A percentile compares a stretch with the other conserved stretches of the same genome.
These are phyloP conservation scores for Amniculicola lignicola DNA, from an alignment of 495 filamentous ascomycete species.

Conservation along the genomic window DNA sequence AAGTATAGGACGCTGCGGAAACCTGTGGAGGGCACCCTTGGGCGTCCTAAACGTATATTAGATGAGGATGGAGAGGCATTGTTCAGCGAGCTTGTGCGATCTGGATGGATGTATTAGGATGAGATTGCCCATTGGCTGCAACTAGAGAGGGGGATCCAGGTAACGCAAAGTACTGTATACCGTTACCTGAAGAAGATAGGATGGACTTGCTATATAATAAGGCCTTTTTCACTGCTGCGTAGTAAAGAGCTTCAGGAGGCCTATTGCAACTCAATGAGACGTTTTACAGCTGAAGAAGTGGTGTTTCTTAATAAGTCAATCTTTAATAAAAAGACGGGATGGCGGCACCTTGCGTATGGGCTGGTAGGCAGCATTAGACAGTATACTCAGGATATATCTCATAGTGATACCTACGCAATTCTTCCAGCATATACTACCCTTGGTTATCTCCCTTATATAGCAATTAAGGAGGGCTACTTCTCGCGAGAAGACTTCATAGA, in stretches of 20 bases:
- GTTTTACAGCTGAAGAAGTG: not conserved
- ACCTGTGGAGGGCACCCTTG: not conserved
- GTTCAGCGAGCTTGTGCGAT: not conserved
- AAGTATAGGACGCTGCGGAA: not conserved
- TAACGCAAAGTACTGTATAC: not conserved
- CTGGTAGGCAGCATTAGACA: not conserved
- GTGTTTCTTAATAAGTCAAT: constrained; percentile 3
- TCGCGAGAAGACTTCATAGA: constrained; percentile 5
- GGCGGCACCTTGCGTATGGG: constrained; percentile 4
- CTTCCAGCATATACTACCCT: constrained; percentile 4
- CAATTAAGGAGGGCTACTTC: not conserved
- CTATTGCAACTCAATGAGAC: not conserved
- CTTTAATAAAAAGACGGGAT: constrained; percentile 8
- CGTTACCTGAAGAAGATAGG: not conserved
- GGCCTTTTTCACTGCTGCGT: not conserved
- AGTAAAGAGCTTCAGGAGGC: not conserved
- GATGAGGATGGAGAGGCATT: not conserved
- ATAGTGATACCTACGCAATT: not conserved
- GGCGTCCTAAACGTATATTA: not conserved
- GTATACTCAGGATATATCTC: not conserved
- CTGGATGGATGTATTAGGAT: not conserved
- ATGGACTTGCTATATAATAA: not conserved
- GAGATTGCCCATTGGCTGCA: not conserved
- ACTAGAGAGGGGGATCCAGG: not conserved
- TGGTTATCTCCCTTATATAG: constrained; percentile 4